Evolutionary conservation across 1,284 basidiomycete genomes (phyloP).

Genomic region (Rhizoctonia solani): DNA sequence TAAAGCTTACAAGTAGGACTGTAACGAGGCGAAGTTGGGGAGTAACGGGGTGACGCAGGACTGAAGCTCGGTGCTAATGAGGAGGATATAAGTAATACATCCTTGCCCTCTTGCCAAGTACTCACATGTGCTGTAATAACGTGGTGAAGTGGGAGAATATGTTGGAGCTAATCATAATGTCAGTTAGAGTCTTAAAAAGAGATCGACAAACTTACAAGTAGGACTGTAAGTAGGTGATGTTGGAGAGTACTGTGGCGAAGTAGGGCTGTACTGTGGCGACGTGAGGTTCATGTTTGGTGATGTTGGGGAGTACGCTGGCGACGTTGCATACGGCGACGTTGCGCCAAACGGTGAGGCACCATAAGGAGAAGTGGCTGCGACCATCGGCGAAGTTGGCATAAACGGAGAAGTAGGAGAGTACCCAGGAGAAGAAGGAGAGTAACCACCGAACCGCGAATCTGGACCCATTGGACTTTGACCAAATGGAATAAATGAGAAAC

Average conservation of each 20-base stretch:
- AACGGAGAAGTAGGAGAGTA: constrained; percentile 90
- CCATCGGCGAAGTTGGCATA: constrained; percentile 82
- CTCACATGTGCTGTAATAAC: constrained; percentile 51
- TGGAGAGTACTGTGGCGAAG: constrained; percentile 82
- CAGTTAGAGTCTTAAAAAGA: constrained; percentile 57
- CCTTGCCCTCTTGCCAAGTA: background rate
- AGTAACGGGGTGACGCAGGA: constrained; percentile 82
- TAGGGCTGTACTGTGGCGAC: constrained; percentile 75
- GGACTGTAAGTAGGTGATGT: constrained; percentile 61
- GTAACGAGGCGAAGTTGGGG: constrained; percentile 83
- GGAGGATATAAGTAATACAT: constrained; percentile 46
- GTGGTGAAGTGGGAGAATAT: constrained; percentile 83
- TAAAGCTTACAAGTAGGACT: constrained; percentile 62
- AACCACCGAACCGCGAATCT: constrained; percentile 69
- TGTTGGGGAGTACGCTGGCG: constrained; percentile 85
- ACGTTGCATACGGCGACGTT: constrained; percentile 65
- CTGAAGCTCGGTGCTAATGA: constrained; percentile 84
- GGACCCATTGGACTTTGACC: constrained; percentile 79
- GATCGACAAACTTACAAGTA: constrained; percentile 60
- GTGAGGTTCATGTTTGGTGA: constrained; percentile 44
- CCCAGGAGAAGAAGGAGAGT: constrained; percentile 82
- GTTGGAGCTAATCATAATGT: constrained; percentile 64
- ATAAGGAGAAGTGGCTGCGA: constrained; percentile 70
- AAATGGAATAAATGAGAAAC: constrained; percentile 67
- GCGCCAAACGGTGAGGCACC: constrained; percentile 80